Evolutionary conservation across 2,329 filamentous ascomycete species (phyloP), one percentile per base, ranked within the genome.

Genomic region (Microdochium trichocladiopsis): DNA sequence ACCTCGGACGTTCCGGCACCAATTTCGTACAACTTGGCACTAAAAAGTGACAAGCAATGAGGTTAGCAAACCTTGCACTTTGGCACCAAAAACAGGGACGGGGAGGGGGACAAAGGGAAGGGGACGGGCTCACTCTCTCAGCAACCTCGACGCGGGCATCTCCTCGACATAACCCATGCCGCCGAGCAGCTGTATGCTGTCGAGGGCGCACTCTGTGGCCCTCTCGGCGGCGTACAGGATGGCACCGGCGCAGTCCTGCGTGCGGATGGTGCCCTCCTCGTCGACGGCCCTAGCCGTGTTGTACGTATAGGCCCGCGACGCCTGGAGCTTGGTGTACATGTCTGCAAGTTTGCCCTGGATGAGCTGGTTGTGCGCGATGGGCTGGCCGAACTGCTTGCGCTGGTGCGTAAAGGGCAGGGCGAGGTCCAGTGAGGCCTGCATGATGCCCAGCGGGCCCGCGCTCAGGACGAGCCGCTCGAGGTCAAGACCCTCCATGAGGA

Each of bases 151-250:
- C 0, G 90, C 92, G 0, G 90, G 86, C 73, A 97, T 90, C 72
- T 99, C 94, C 69, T 96, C 95, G 60, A 95, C 83, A 65, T 97
- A 97, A 3, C 93, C 93, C 83, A 93, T 97, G 0, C 93, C 94
- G 18, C 94, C 94, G 64, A 99, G 80, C 54, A 96, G 78, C 71
- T 99, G 94, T 54, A 97, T 89, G 47, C 88, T 89, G 70, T 96
- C 92, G 25, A 95, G 78, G 0, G 90, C 81, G 54, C 85, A 89
- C 71, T 96, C 90, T 0, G 89, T 95, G 11, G 92, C 93, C 31
- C 91, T 74, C 74, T 97, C 93, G 0, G 91, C 92, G 1, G 93
- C 91, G 69, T 95, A 96, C 58, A 97, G 72, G 57, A 97, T 97
- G 2, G 91, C 89, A 36, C 92, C 93, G 0, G 94, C 93, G 68